Evolutionary conservation across 2,329 filamentous ascomycete genomes (phyloP), one percentile per base, ranked within the genome.

Genomic region (Botrytis fragariae): DNA sequence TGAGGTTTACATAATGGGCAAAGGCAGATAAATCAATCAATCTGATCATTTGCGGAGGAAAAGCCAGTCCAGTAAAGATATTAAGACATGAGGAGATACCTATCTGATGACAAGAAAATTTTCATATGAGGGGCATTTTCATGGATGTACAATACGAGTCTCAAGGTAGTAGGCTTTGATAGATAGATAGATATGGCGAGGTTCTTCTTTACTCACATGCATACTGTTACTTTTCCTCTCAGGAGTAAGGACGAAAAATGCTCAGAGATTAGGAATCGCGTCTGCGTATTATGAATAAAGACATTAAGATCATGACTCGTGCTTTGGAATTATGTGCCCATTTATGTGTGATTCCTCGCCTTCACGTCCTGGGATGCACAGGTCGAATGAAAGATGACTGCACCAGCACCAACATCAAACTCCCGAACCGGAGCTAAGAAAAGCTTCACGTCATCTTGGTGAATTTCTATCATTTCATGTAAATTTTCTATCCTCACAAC

Each of bases 141-240:
- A 32, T 57, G 9, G 22, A 57, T 69, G 48, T 69, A 69, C 37
- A 69, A 69, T 57, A 69, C n/a, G n/a, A 69, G 48, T 42, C 48
- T 69, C 25, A 57, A 18, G n/a, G 51, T 8, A n/a, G n/a, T 2
- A 57, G 65, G 12, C 65, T 69, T 42, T 57, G 48, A 59, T 69
- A 57, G 35, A 42, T 57, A 57, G n/a, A 54, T 42, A 57, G 29
- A 32, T 39, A 69, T 69, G 45, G 25, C 20, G 35, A n/a, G 37
- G 29, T 22, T 57, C 48, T 68, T 22, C 16, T 57, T 9, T 67
- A 39, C 65, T 68, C 51, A 18, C 51, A 57, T 69, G 65, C 65
- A 42, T n/a, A 20, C 25, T 16, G 45, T 42, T 9, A 18, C 65
- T 69, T 57, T 44, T 69, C 16, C 48, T 69, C 18, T 57, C 18